Conservation (phyloP, 2,329 filamentous ascomycete species). For the Aspergillus fumigatiaffinis region DNA sequence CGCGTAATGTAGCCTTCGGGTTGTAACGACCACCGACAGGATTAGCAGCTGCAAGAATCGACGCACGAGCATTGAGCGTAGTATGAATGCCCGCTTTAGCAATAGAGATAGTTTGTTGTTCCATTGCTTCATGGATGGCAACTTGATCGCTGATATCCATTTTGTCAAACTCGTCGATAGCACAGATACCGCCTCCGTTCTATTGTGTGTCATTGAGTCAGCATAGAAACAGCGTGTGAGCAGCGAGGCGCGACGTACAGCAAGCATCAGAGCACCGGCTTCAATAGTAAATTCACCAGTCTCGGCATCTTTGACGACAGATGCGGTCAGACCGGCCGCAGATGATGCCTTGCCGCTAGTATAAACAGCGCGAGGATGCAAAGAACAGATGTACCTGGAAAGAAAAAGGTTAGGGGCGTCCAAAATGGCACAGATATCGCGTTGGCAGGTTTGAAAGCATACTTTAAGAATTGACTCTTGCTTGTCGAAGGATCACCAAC, state of each 20-base stretch:
- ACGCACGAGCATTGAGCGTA: slow-evolving; percentile 91
- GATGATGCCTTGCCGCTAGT: slow-evolving; percentile 97
- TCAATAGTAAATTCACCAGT: slow-evolving; percentile 99
- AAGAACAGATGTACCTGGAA: slow-evolving; percentile 77
- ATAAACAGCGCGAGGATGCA: slow-evolving; percentile 94
- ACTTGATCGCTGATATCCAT: slow-evolving; percentile 98
- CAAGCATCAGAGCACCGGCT: slow-evolving; percentile 94
- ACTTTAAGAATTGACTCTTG: slow-evolving; percentile 95
- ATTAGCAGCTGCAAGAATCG: slow-evolving; percentile 93
- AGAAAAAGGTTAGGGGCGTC: neutral
- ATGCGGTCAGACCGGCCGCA: slow-evolving; percentile 92
- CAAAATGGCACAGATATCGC: neutral
- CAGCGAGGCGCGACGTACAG: slow-evolving; percentile 44
- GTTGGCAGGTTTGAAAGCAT: slow-evolving; percentile 19
- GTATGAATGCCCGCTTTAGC: slow-evolving; percentile 98
- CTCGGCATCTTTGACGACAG: slow-evolving; percentile 96
- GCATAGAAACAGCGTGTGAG: neutral
- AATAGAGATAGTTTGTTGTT: slow-evolving; percentile 99
- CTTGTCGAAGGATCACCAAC: slow-evolving; percentile 96
- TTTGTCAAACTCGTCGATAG: slow-evolving; percentile 99
- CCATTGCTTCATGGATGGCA: slow-evolving; percentile 99
- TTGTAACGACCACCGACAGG: slow-evolving; percentile 93
- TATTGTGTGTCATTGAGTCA: slow-evolving; percentile 13
- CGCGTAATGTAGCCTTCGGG: slow-evolving; percentile 84
- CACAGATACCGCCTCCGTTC: slow-evolving; percentile 86